phyloP scores from a whole-genome alignment of 1,139 yeast genomes.

The Arxiozyma telluris region DNA sequence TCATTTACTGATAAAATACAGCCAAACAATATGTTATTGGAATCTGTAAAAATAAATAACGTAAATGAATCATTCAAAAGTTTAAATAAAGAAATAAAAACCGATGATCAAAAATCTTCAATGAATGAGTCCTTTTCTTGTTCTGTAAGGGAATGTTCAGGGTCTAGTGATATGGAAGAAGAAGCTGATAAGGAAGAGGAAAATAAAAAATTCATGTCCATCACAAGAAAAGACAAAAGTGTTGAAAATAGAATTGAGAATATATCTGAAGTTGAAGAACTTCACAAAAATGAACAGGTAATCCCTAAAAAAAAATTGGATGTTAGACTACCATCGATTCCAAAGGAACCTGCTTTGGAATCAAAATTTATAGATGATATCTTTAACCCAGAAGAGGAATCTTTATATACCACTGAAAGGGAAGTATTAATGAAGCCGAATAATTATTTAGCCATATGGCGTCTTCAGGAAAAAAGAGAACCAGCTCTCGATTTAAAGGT shows the following conservation, averaged over 20 bases:
- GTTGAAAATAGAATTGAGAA: not conserved
- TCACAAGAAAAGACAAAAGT: too few species aligned
- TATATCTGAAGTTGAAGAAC: not conserved
- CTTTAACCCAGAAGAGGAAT: constrained; percentile 19
- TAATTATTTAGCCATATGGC: constrained; percentile 29
- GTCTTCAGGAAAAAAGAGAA: constrained; percentile 28
- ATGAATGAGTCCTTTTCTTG: not conserved
- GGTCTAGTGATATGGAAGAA: not conserved
- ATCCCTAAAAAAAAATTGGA: not conserved
- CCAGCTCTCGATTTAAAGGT: not conserved
- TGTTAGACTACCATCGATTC: constrained; percentile 5
- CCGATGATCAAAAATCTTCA: not conserved
- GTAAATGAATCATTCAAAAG: not conserved
- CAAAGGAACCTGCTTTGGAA: constrained; percentile 14
- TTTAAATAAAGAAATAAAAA: not conserved
- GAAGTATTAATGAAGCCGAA: constrained; percentile 33
- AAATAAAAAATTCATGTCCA: not conserved
- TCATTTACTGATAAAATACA: not conserved
- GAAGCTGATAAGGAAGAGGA: not conserved
- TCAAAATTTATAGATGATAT: constrained; percentile 23
- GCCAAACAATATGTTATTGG: not conserved
- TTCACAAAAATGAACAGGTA: not conserved
- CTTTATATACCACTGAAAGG: constrained; percentile 42
- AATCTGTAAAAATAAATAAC: not conserved
- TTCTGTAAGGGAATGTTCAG: not conserved